Percentiles rank a stretch among this genome's conserved stretches.
phyloP scores from a whole-genome alignment of 176 grass and related monocot genomes.

The Paspalum vaginatum region DNA sequence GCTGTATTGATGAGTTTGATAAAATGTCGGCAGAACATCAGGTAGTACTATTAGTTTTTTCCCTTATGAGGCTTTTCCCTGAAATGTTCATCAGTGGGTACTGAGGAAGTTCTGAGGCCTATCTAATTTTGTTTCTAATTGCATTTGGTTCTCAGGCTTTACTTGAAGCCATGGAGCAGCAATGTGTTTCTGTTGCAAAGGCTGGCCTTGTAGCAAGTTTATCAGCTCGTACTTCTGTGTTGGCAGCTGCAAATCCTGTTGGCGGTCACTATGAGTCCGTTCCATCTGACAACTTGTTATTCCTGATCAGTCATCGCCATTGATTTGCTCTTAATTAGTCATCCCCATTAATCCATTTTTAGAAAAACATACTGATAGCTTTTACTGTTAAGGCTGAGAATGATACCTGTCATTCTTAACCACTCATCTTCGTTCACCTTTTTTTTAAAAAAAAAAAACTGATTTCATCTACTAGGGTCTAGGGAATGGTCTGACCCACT shows the following conservation, averaged over 20 bases:
- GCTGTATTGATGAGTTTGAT: constrained; percentile 96
- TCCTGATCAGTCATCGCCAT: constrained; percentile 19
- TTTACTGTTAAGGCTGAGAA: not conserved
- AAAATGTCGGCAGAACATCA: constrained; percentile 97
- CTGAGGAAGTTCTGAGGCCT: not conserved
- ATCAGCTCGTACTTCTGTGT: constrained; percentile 82
- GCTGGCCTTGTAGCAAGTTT: constrained; percentile 96
- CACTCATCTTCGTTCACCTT: constrained; percentile 8
- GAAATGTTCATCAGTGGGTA: not conserved
- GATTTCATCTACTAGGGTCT: not conserved
- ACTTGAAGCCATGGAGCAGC: constrained; percentile 98
- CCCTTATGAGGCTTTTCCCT: constrained; percentile 35
- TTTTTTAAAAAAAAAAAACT: constrained; percentile 2
- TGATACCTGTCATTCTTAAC: constrained; percentile 13
- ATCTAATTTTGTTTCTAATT: constrained; percentile 38
- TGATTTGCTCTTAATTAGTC: not conserved
- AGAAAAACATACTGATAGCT: not conserved
- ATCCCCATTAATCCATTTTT: not conserved
- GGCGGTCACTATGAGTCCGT: constrained; percentile 96
- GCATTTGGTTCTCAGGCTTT: constrained; percentile 74
- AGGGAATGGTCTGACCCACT: too few relatives aligned
- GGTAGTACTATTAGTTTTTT: constrained; percentile 44
- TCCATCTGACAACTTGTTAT: constrained; percentile 14
- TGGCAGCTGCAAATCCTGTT: constrained; percentile 96
- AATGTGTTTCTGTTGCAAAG: constrained; percentile 98